phyloP scores from a whole-genome alignment of 768 basidiomycete genomes.

The Mycena epipterygia region DNA sequence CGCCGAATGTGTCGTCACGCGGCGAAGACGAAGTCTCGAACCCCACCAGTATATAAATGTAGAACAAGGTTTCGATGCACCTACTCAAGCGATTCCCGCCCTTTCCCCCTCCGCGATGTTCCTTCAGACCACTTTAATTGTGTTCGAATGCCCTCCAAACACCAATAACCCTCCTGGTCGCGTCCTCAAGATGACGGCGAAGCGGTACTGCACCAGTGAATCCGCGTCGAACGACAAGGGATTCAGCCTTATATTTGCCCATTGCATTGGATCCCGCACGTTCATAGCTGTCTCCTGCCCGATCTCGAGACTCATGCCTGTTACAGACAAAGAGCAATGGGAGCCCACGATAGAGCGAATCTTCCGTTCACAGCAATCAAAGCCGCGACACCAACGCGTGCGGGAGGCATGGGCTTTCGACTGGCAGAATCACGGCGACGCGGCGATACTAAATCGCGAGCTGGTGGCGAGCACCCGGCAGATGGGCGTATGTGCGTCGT shows the following conservation, averaged over 20 bases:
- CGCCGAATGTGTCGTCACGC: background rate
- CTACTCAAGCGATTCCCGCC: background rate
- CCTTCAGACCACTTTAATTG: slow-evolving; percentile 15
- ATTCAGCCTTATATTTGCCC: slow-evolving; percentile 61
- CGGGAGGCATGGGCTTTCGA: slow-evolving; percentile 58
- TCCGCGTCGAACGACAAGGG: slow-evolving; percentile 48
- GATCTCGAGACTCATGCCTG: background rate
- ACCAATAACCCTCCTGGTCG: slow-evolving; percentile 5
- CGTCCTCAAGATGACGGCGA: slow-evolving; percentile 58
- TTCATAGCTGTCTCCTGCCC: slow-evolving; percentile 11
- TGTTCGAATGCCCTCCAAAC: slow-evolving; percentile 24
- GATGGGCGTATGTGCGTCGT: slow-evolving; percentile 41
- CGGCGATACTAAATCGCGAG: slow-evolving; percentile 49
- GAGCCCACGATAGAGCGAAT: slow-evolving; percentile 49
- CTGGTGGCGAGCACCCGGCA: slow-evolving; percentile 38
- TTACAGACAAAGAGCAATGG: slow-evolving; percentile 56
- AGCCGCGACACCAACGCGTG: slow-evolving; percentile 41
- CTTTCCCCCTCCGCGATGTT: background rate
- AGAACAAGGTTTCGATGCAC: background rate
- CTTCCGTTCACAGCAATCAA: slow-evolving; percentile 41
- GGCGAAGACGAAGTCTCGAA: too few relatives aligned
- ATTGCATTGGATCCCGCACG: slow-evolving; percentile 63
- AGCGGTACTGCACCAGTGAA: slow-evolving; percentile 52
- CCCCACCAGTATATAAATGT: background rate
- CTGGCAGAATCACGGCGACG: slow-evolving; percentile 56